A percentile compares a stretch with the other conserved stretches of the same genome.
Evolutionary conservation across 306 rosid genomes (phyloP).

Genomic region (Sicyos edulis): DNA sequence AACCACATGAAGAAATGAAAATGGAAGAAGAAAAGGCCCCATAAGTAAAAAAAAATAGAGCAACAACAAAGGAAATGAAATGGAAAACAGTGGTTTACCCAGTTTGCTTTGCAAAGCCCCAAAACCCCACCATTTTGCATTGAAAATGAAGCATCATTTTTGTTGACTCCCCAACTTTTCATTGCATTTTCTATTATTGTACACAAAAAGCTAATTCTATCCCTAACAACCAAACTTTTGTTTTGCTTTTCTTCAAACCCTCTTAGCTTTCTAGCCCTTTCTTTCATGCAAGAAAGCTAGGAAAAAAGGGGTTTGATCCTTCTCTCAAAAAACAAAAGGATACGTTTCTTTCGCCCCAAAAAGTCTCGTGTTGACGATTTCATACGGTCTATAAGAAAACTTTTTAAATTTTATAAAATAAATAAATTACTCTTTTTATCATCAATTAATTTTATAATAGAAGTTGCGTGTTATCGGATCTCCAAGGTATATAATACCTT

Average conservation of each 20-base stretch:
- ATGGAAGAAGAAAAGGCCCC: not conserved
- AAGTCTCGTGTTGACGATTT: no score
- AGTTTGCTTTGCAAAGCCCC: not conserved
- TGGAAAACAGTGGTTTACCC: not conserved
- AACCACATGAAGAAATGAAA: not conserved
- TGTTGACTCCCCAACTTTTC: not conserved
- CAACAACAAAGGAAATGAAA: not conserved
- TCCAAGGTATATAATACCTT: no score
- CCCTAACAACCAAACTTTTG: not conserved
- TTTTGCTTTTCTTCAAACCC: not conserved
- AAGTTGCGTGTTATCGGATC: no score
- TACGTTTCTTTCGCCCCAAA: not conserved
- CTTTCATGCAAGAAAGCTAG: not conserved
- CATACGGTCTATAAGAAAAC: no score
- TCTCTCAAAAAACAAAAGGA: not conserved
- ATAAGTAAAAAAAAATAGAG: not conserved
- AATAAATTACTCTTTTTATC: no score
- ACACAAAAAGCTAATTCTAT: not conserved
- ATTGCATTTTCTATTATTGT: slow-evolving; percentile 6
- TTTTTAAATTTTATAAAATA: no score
- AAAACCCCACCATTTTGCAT: slow-evolving; percentile 7
- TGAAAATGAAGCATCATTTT: not conserved
- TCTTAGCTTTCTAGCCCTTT: not conserved
- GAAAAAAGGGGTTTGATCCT: not conserved
- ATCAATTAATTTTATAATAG: no score